Base-by-base conservation (phyloP, 2,329 filamentous ascomycete genomes). In the Biscogniauxia sp. region DNA sequence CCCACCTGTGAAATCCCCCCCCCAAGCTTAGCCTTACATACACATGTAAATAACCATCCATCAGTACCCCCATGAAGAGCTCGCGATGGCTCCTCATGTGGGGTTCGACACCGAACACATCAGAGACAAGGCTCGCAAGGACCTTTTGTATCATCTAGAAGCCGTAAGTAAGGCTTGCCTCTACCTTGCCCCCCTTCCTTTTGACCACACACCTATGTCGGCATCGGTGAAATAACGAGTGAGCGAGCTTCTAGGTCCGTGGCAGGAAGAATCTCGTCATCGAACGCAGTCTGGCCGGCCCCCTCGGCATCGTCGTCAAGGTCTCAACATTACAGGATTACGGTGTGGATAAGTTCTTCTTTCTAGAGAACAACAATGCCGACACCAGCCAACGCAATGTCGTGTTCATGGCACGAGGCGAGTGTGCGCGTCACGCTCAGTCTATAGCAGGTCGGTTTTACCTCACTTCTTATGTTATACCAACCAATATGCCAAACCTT, bases 251-350 rank as follows among this genome's bases (percentile, higher is more conserved):
- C 61, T 57, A 99, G 95, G 92, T 98, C 67, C 91, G 94, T 74
- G 96, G 96, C 69, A 99, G 98, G 86, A 99, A 99, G 84, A 98
- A 97, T 73, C 82, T 99, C 63, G 91, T 99, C 56, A 89, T 99
- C 73, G 94, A 98, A 75, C 91, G 90, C 76, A 89, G 88, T 70
- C 84, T 99, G 69, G 93, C 94, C 68, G 95, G 94, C 23, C 92
- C 93, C 28, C 85, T 99, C 68, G 92, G 93, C 61, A 84, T 94
- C 61, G 89, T 99, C 68, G 92, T 96, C 78, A 97, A 97, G 76
- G 96, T 97, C 72, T 94, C 94, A 20, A 94, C 91, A 9, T 84
- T 97, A 17, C 92, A 98, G 74, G 95, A 99, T 72, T 97, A 98
- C 79, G 96, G 96, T 28, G 93, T 99, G 68, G 93, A 98, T 77